phyloP scores from a whole-genome alignment of 768 basidiomycete genomes.

The Panaeolus cyanescens region DNA sequence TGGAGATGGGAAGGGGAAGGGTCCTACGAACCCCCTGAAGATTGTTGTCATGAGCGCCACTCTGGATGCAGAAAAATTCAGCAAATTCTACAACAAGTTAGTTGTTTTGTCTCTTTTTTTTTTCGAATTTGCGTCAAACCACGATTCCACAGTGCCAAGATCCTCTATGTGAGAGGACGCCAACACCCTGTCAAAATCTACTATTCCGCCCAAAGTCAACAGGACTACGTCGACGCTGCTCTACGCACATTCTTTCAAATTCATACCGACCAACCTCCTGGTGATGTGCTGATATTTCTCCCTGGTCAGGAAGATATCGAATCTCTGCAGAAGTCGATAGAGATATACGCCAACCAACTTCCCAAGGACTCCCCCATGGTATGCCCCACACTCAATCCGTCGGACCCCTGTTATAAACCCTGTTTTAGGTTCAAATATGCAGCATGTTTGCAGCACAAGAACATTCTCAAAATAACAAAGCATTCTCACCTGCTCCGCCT shows the following conservation, averaged over 20 bases:
- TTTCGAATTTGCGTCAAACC: not conserved
- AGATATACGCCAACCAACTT: slow-evolving; percentile 66
- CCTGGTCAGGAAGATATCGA: slow-evolving; percentile 99
- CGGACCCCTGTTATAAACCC: slow-evolving; percentile 1
- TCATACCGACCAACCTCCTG: slow-evolving; percentile 75
- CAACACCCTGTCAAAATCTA: slow-evolving; percentile 90
- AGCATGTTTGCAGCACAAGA: slow-evolving; percentile 90
- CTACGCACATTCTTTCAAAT: slow-evolving; percentile 95
- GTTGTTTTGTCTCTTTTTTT: slow-evolving; percentile 26
- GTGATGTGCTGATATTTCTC: slow-evolving; percentile 93
- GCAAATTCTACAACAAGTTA: slow-evolving; percentile 81
- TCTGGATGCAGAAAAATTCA: slow-evolving; percentile 93
- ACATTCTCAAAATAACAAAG: slow-evolving; percentile 72
- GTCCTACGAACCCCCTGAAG: slow-evolving; percentile 71
- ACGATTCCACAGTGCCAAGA: slow-evolving; percentile 62
- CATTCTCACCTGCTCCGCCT: slow-evolving; percentile 67
- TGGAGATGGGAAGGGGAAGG: slow-evolving; percentile 43
- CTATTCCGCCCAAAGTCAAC: slow-evolving; percentile 70
- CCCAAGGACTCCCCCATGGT: slow-evolving; percentile 60
- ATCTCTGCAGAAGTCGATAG: slow-evolving; percentile 74
- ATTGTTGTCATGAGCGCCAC: slow-evolving; percentile 98
- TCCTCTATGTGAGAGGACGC: slow-evolving; percentile 90
- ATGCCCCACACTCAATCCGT: slow-evolving; percentile 1
- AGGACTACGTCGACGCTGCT: slow-evolving; percentile 88
- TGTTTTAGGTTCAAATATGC: slow-evolving; percentile 63